phyloP scores from a whole-genome alignment of 2,329 filamentous ascomycete genomes.

The Camillea tinctor region DNA sequence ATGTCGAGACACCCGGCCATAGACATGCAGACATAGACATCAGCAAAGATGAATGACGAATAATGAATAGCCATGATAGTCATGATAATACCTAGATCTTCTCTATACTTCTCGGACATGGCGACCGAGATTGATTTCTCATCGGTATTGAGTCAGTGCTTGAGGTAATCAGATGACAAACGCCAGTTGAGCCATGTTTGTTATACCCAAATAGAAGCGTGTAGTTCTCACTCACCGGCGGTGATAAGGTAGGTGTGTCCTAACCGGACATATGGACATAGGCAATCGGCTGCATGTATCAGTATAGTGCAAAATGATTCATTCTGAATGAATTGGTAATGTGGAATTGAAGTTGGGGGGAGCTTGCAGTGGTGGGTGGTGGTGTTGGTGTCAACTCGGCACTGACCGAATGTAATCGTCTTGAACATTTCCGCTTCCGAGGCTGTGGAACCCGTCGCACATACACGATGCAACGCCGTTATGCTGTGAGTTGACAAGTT shows the following conservation, averaged over 20 bases:
- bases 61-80: neutral
- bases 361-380: too few species aligned
- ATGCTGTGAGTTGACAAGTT: neutral
- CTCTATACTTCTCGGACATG: neutral
- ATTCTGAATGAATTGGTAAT: too few species aligned
- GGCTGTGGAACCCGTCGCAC: neutral
- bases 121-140: neutral
- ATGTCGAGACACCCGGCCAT: neutral
- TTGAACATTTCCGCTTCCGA: neutral
- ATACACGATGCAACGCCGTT: neutral
- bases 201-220: too few species aligned
- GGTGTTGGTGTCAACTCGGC: neutral
- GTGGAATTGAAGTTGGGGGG: too few species aligned
- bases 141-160: neutral
- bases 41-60: neutral
- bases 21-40: neutral
- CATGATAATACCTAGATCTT: neutral
- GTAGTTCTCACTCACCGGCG: too few species aligned
- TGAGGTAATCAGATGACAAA: too few species aligned
- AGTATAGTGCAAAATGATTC: too few species aligned
- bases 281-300: too few species aligned
- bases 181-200: too few species aligned
- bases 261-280: too few species aligned
- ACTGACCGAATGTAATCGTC: neutral
- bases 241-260: too few species aligned